Base-by-base conservation (phyloP, 108 stramenopile species). In the Schizochytrium sp. region DNA sequence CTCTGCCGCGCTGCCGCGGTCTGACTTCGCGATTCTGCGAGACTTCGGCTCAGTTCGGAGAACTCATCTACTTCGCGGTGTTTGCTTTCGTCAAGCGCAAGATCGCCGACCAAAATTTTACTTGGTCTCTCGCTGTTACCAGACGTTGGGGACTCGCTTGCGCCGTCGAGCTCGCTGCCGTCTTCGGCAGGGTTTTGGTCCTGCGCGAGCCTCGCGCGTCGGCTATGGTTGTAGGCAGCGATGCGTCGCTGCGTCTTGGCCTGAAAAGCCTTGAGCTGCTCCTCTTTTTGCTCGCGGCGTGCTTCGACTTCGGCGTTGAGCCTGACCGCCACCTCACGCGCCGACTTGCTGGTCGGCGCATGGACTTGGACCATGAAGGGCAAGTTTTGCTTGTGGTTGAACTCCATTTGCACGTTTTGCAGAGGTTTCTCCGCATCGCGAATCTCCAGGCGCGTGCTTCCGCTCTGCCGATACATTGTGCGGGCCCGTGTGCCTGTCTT, bases 281-380 rank as follows among this genome's bases (percentile, higher is more conserved):
- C 76, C 51, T 83, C 76, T 45, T 53, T 55, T 5, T 47, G 6
- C 34, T 18, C 18, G 25, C 63, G 25, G 1, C 63, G 63, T 18
- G 63, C 63, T 6, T 28, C 63, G 34, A 10, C 14, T 18, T 69
- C 63, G 10, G 12, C 63, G 41, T 69, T 69, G 25, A 8, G 12
- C 41, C 8, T 23, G 10, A 5, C 18, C 10, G 63, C 63, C 21
- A 69, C 21, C 14, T 41, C 63, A 5, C 6, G 76, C 76, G 51
- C 51, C 0, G 76, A n/a, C 51, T 12, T 12, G 76, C 28, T 34
- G n/a, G 6, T 23, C 14, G 6, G 18, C 10, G 48, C 76, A 23
- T 83, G 76, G 25, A 83, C 76, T 6, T 83, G 76, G 23, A 83
- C 76, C n/a, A 83, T n/a, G n/a, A 83, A 21, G 43, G 76, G 76